Evolutionary conservation across 2,329 filamentous ascomycete species (phyloP).

Genomic region (Arthroderma sp.): DNA sequence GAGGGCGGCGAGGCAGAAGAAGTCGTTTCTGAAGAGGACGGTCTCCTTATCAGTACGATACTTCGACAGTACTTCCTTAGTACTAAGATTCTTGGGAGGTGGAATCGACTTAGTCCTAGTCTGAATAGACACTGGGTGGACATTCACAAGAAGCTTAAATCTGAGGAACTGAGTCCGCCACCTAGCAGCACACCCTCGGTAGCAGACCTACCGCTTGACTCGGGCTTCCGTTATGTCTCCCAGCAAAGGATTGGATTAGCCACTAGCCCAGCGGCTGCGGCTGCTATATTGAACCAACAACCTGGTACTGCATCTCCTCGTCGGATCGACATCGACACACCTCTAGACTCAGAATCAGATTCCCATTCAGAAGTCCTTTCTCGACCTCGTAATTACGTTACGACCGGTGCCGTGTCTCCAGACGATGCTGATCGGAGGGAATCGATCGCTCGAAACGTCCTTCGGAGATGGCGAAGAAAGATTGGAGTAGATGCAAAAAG

Average conservation of each 20-base stretch:
- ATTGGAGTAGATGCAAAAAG: conserved; percentile 48
- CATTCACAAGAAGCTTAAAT: conserved; percentile 52
- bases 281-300: background rate
- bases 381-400: conserved; percentile 29
- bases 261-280: background rate
- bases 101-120: conserved; percentile 57
- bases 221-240: conserved; percentile 6
- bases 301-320: background rate
- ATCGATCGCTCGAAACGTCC: conserved; percentile 55
- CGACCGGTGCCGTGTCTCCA: conserved; percentile 27
- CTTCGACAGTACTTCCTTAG: conserved; percentile 86
- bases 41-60: conserved; percentile 73
- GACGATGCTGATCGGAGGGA: conserved; percentile 46
- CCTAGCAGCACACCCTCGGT: background rate
- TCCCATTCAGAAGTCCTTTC: conserved; percentile 30
- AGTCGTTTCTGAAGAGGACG: conserved; percentile 74
- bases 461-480: conserved; percentile 59
- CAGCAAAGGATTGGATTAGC: background rate
- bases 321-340: conserved; percentile 17
- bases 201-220: background rate
- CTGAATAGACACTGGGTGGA: conserved; percentile 53
- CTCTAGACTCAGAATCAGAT: conserved; percentile 34
- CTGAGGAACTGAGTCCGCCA: conserved; percentile 17
- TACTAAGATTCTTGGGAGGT: conserved; percentile 66
- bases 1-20: conserved; percentile 68